These are phyloP conservation scores for Erythrophleum ivorense DNA, from an alignment of 331 rosid species.

Conservation along the genomic window DNA sequence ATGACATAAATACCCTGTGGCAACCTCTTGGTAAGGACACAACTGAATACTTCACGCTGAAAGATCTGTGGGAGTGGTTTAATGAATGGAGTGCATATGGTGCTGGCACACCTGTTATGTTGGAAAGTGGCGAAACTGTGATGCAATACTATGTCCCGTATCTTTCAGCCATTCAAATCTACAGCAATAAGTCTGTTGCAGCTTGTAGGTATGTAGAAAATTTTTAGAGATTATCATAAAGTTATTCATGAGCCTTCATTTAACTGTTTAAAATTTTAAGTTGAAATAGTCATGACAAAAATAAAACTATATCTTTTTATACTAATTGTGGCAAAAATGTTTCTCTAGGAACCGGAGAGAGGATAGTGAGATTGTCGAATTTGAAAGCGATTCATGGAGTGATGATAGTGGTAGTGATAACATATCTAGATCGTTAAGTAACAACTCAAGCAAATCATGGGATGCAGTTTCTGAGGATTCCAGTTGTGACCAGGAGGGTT, in stretches of 20 bases:
- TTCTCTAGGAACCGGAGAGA: constrained; percentile 51
- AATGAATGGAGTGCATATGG: constrained; percentile 87
- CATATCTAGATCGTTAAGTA: constrained; percentile 65
- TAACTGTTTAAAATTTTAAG: background rate
- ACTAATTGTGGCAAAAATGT: constrained; percentile 4
- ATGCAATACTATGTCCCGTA: constrained; percentile 71
- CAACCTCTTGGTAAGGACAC: constrained; percentile 60
- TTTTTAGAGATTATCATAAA: background rate
- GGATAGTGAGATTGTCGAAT: constrained; percentile 56
- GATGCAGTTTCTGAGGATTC: constrained; percentile 76
- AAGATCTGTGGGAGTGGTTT: constrained; percentile 74
- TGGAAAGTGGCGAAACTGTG: constrained; percentile 55
- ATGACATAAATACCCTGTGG: constrained; percentile 64
- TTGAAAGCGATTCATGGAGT: constrained; percentile 83
- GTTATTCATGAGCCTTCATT: background rate
- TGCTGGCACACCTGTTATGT: constrained; percentile 54
- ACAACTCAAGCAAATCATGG: constrained; percentile 79
- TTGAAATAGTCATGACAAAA: background rate
- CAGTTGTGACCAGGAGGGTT: constrained; percentile 63
- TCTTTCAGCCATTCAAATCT: constrained; percentile 80
- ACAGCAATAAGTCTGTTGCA: constrained; percentile 55
- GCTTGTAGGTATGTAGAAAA: constrained; percentile 54
- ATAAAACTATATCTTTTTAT: background rate
- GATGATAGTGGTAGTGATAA: constrained; percentile 79
- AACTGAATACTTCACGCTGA: constrained; percentile 56